These are phyloP conservation scores for Trichosporon ovoides DNA, from an alignment of 1,284 basidiomycete genomes.

Conservation along the genomic window DNA sequence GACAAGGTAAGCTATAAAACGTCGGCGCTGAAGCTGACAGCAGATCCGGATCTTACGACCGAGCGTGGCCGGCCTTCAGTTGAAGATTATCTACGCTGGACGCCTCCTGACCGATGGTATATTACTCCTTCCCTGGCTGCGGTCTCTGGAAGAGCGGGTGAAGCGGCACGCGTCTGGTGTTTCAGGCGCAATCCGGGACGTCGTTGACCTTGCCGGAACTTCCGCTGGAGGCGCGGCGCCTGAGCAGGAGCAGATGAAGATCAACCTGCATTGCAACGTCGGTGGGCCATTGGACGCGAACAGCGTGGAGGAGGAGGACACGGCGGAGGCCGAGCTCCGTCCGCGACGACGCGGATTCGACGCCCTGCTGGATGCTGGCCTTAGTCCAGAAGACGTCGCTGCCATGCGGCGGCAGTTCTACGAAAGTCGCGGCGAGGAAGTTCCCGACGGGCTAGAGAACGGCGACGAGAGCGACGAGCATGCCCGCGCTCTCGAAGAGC, in stretches of 20 bases:
- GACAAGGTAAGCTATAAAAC: slow-evolving; percentile 55
- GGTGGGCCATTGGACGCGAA: slow-evolving; percentile 57
- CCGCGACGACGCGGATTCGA: slow-evolving; percentile 81
- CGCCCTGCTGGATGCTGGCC: slow-evolving; percentile 73
- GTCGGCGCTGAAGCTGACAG: neutral
- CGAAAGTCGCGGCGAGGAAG: slow-evolving; percentile 48
- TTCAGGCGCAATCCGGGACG: slow-evolving; percentile 10
- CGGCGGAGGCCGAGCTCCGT: slow-evolving; percentile 45
- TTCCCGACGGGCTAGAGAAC: slow-evolving; percentile 41
- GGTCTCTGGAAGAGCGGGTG: slow-evolving; percentile 62
- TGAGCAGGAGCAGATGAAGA: slow-evolving; percentile 28
- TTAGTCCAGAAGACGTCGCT: slow-evolving; percentile 79
- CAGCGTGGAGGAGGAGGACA: slow-evolving; percentile 42
- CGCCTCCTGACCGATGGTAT: slow-evolving; percentile 73
- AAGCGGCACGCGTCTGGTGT: slow-evolving; percentile 50
- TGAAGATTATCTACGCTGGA: slow-evolving; percentile 81
- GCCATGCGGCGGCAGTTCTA: slow-evolving; percentile 82
- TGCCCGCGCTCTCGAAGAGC: slow-evolving; percentile 80
- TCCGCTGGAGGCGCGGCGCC: slow-evolving; percentile 6
- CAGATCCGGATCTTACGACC: slow-evolving; percentile 68
- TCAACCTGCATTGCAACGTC: slow-evolving; percentile 85
- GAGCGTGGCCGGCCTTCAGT: slow-evolving; percentile 59
- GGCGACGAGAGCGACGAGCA: slow-evolving; percentile 64
- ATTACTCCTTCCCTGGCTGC: slow-evolving; percentile 65
- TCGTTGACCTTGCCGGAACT: neutral